phyloP scores from a whole-genome alignment of 106 monocot species.

The Platanthera guangdongensis region DNA sequence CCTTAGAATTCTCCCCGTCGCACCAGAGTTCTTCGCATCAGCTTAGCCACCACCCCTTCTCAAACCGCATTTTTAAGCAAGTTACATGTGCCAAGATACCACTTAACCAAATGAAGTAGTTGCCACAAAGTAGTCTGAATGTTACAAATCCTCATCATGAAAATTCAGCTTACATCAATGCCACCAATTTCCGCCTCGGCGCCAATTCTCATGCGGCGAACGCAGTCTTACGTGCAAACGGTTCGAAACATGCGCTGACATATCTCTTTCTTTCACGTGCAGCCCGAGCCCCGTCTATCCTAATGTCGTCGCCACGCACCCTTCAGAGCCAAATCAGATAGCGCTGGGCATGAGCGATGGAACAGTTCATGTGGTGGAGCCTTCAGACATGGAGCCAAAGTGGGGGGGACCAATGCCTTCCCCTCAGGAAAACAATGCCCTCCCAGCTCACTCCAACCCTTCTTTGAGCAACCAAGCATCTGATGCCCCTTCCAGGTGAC shows the following conservation, averaged over 20 bases:
- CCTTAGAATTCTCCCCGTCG: no score
- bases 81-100: no score
- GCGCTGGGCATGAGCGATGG: constrained; percentile 97
- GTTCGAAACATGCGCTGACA: not conserved
- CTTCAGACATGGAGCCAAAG: constrained; percentile 66
- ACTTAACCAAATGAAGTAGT: no score
- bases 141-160: no score
- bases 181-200: no score
- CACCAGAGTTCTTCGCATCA: no score
- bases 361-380: constrained; percentile 73
- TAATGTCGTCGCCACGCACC: constrained; percentile 76
- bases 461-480: constrained; percentile 58
- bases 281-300: constrained; percentile 45
- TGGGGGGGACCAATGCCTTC: constrained; percentile 52
- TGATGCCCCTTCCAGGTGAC: constrained; percentile 66
- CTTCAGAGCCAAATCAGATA: constrained; percentile 80
- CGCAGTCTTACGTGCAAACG: not conserved
- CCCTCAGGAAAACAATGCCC: constrained; percentile 55
- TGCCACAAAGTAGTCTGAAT: no score
- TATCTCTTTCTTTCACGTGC: not conserved
- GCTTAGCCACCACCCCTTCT: no score
- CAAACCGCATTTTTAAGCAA: no score
- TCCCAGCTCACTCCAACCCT: constrained; percentile 53
- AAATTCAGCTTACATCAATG: no score
- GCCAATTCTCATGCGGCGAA: no score